These are phyloP conservation scores for Platanthera zijinensis DNA, from an alignment of 106 monocot species.

Conservation along the genomic window DNA sequence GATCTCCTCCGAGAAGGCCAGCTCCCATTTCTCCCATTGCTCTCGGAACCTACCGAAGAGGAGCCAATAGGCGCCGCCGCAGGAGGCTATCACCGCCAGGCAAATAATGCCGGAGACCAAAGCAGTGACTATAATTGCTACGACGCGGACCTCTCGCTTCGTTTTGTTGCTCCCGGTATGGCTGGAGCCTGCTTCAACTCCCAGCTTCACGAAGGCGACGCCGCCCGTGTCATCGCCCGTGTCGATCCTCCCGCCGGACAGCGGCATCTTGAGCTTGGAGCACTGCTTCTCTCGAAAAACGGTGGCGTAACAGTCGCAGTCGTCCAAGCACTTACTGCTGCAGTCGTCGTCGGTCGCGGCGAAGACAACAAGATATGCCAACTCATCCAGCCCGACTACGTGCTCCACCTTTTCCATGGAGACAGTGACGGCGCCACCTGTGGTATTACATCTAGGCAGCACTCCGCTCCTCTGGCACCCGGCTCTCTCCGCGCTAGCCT, in stretches of 20 bases:
- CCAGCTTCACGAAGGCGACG: background rate
- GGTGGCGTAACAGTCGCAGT: constrained; percentile 2
- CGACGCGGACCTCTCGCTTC: background rate
- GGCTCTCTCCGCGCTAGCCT: background rate
- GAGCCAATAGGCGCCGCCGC: background rate
- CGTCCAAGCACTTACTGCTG: background rate
- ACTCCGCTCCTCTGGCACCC: background rate
- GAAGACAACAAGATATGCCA: background rate
- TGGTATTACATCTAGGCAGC: background rate
- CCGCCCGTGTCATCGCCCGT: background rate
- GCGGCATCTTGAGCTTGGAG: constrained; percentile 2
- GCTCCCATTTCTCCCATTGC: constrained; percentile 1
- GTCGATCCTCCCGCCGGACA: background rate
- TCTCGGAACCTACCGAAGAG: background rate
- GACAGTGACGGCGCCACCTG: background rate
- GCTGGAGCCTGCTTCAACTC: background rate
- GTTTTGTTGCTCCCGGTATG: background rate
- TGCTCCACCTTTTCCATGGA: background rate
- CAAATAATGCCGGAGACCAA: background rate
- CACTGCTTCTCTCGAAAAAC: background rate
- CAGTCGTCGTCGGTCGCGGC: background rate
- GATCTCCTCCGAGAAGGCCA: background rate
- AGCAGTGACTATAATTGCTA: background rate
- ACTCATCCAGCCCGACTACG: background rate
- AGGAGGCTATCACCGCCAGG: background rate